These are phyloP conservation scores for Gossypium sturtianum DNA, from an alignment of 345 rosid genomes.

Conservation along the genomic window DNA sequence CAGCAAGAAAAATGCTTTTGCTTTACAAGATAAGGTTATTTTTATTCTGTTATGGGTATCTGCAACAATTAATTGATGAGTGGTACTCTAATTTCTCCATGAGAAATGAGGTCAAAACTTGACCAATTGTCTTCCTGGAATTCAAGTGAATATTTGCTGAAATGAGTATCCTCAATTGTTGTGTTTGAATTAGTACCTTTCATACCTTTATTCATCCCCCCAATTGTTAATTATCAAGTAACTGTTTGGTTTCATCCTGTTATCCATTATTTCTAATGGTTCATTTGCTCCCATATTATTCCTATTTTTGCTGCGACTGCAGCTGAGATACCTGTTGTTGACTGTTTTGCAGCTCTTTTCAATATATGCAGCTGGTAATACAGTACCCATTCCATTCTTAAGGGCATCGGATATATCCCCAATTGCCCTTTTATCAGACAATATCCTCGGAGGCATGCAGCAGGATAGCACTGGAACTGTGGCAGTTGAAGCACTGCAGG, in stretches of 20 bases:
- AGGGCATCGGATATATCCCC: conserved; percentile 98
- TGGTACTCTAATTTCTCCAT: background rate
- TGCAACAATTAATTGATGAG: background rate
- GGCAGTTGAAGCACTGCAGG: conserved; percentile 77
- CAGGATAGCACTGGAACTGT: conserved; percentile 45
- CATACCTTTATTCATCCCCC: background rate
- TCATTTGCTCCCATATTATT: background rate
- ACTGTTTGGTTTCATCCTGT: background rate
- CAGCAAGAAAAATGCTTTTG: conserved; percentile 66
- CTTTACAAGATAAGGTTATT: conserved; percentile 88
- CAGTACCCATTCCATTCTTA: conserved; percentile 96
- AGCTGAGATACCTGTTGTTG: background rate
- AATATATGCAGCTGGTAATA: conserved; percentile 94
- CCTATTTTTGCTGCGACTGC: conserved; percentile 4
- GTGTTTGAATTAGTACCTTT: background rate
- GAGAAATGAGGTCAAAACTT: background rate
- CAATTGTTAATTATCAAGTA: background rate
- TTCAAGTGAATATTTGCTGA: background rate
- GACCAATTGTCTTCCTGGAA: background rate
- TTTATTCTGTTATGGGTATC: background rate
- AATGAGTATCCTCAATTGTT: background rate
- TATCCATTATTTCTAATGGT: background rate
- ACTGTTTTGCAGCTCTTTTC: conserved; percentile 73
- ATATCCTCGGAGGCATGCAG: conserved; percentile 64
- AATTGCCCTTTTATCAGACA: conserved; percentile 89